A percentile compares a stretch with the other conserved stretches of the same genome.
phyloP scores from a whole-genome alignment of 306 rosid species.

The Medicago lupulina region DNA sequence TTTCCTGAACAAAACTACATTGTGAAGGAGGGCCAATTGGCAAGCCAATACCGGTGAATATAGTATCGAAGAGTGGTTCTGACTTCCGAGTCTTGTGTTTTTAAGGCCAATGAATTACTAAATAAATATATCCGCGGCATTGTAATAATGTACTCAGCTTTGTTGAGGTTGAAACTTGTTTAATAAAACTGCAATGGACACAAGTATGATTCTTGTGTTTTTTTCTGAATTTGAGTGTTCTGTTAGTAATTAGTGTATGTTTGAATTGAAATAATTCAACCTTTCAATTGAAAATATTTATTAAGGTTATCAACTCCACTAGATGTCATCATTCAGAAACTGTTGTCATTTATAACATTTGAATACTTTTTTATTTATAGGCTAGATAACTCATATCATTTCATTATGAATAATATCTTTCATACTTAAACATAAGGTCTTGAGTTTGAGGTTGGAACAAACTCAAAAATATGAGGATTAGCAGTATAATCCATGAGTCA shows the following conservation, averaged over 20 bases:
- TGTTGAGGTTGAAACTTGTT: conserved; percentile 20
- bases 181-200: conserved; percentile 25
- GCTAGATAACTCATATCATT: too few species aligned
- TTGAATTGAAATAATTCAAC: too few species aligned
- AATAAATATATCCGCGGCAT: conserved; percentile 29
- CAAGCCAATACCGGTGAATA: conserved; percentile 81
- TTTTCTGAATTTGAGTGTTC: conserved; percentile 12
- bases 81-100: conserved; percentile 17
- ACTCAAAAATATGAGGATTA: too few species aligned
- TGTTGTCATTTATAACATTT: too few species aligned
- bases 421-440: too few species aligned
- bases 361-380: too few species aligned
- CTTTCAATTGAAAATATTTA: too few species aligned
- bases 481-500: too few species aligned
- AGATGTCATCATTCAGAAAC: too few species aligned
- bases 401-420: too few species aligned
- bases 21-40: conserved; percentile 88
- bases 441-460: too few species aligned
- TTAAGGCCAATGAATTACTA: conserved; percentile 22
- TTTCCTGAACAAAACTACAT: conserved; percentile 92
- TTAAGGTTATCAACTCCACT: too few species aligned
- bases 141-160: conserved; percentile 21
- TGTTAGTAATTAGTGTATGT: not conserved
- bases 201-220: conserved; percentile 12
- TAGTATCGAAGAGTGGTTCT: conserved; percentile 2